Evolutionary conservation across 352 stramenopile genomes (phyloP), one percentile per base, ranked within the genome.

Genomic region (Pythium volutum): DNA sequence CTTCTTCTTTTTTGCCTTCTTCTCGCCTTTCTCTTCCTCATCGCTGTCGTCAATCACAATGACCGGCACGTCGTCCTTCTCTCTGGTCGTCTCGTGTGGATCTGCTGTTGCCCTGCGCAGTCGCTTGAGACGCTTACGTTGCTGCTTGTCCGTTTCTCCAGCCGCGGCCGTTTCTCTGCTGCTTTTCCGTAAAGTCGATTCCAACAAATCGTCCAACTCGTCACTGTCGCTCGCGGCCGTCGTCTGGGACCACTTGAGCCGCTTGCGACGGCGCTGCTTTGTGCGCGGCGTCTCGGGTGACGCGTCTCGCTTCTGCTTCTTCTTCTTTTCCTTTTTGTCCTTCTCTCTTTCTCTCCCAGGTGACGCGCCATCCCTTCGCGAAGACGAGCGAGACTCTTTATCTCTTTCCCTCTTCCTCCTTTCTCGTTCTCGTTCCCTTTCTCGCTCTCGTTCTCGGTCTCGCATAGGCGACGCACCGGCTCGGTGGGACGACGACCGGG

Each of bases 221-320:
- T 87, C 76, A 1, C 71, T 74, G 25, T 87, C 76, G 27, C 81
- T 71, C 3, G 29, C 20, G 0, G 81, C 64, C 4, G 29, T 20
- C 1, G 81, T 60, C 58, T 84, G 77, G 1, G 71, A 83, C 54
- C 77, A 76, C 59, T 74, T 64, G 47, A 87, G 66, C 38, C 77
- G 69, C 41, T 80, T 87, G 27, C 77, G 71, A 50, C 34, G 45
- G 41, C 34, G 54, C 23, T 62, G 50, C 7, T 39, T 50, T 25
- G 43, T 62, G 26, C 59, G 36, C 54, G 75, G 58, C 12, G 50
- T 55, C 31, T 66, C 50, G 7, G 38, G 39, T 4, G 27, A 33
- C n/a, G 22, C 20, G 4, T 60, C 49, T 48, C 41, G 38, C 39
- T 45, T 29, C 27, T 20, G 39, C 25, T 39, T 29, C 20, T 52